Base-by-base conservation (phyloP, 75 land plant species). In the Selaginella tamariscina region DNA sequence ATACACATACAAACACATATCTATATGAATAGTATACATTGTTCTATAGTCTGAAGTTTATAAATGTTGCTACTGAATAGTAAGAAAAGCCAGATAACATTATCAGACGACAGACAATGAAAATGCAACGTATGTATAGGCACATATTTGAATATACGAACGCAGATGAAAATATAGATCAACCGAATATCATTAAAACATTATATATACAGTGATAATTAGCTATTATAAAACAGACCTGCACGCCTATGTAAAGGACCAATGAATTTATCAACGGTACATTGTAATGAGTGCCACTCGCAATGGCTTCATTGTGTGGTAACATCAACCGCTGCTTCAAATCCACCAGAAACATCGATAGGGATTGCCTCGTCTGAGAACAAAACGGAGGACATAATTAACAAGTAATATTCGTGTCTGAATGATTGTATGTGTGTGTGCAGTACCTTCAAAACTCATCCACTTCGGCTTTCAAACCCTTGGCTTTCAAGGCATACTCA, bases 181-280 rank as follows among this genome's bases (percentile, higher is more conserved):
- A n/a, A n/a, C n/a, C n/a, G n/a, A n/a, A n/a, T n/a, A n/a, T n/a
- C n/a, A n/a, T n/a, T n/a, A n/a, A n/a, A 59, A 59, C 21, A 22
- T 2, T 20, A 59, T 22, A 59, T 2, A 59, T 26, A 65, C 29
- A 2, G 31, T 2, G 18, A 2, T 22, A 65, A 15, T 15, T 27
- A 30, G 24, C 66, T 27, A 24, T 29, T 2, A 5, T 22, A 27
- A 64, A 26, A 2, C 56, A 11, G 79, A 91, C 98, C 98, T 94
- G 98, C 86, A 89, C 89, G 28, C 98, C 98, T 13, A 94, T 86
- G 73, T 94, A 94, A 24, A 94, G 91, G 54, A 94, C 98, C 69
- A 94, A 83, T n/a, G 98, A 88, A 74, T 94, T 89, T 18, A 94
- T 87, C 54, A 94, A 73, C 18, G 98, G 98, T n/a, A 94, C 88